These are phyloP conservation scores for Blastobotrys chiropterorum DNA, from an alignment of 805 yeast species.

Conservation along the genomic window DNA sequence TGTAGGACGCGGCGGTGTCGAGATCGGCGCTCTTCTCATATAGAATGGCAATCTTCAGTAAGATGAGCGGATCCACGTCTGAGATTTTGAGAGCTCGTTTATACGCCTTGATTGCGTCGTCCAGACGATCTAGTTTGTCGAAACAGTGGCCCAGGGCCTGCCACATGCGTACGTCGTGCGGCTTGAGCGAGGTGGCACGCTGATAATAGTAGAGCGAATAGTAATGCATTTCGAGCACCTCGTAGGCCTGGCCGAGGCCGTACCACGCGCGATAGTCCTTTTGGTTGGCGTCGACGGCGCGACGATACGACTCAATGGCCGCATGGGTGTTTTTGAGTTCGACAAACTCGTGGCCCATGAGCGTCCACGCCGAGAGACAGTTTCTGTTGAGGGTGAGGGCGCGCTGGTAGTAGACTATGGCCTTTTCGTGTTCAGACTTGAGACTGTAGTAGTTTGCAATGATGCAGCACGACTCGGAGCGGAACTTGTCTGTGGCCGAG, in stretches of 20 bases:
- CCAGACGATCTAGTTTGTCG: constrained; percentile 63
- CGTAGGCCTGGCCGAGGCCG: constrained; percentile 97
- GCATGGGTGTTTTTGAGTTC: constrained; percentile 95
- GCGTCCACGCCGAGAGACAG: constrained; percentile 90
- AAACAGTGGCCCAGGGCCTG: constrained; percentile 87
- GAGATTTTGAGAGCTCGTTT: constrained; percentile 65
- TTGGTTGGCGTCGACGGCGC: constrained; percentile 85
- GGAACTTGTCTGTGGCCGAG: constrained; percentile 70
- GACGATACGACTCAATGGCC: constrained; percentile 88
- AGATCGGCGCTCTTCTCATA: constrained; percentile 51
- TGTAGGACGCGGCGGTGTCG: constrained; percentile 51
- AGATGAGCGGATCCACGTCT: constrained; percentile 47
- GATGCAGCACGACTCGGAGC: constrained; percentile 93
- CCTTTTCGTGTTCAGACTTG: constrained; percentile 89
- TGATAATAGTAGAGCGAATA: constrained; percentile 91
- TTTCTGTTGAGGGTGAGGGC: constrained; percentile 76
- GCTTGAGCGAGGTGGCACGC: constrained; percentile 80
- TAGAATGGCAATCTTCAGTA: constrained; percentile 63
- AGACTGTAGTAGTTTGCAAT: constrained; percentile 90
- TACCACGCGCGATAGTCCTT: constrained; percentile 97
- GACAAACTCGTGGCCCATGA: constrained; percentile 98
- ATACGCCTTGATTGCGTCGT: constrained; percentile 75
- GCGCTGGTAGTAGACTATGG: constrained; percentile 85
- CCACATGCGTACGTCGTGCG: constrained; percentile 93
- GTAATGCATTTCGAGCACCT: constrained; percentile 89